Conservation (phyloP, 306 rosid genomes). For the Ormosia semicastrata region DNA sequence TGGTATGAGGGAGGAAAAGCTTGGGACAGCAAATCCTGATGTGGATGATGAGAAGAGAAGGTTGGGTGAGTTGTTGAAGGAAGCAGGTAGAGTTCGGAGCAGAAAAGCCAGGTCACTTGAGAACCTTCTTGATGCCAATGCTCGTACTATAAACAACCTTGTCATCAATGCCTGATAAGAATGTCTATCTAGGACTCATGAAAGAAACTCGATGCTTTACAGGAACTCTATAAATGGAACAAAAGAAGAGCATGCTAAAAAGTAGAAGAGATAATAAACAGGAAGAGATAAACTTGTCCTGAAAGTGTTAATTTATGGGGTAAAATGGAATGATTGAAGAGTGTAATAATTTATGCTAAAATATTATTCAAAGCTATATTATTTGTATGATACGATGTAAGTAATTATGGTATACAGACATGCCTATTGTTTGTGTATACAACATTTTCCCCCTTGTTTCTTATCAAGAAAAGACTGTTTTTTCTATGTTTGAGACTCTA, state of each 20-base stretch:
- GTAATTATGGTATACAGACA: constrained; percentile 24
- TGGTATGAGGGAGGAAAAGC: constrained; percentile 85
- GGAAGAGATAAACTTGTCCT: background rate
- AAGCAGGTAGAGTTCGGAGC: constrained; percentile 81
- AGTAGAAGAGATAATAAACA: background rate
- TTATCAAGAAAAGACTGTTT: background rate
- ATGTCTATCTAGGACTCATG: constrained; percentile 5
- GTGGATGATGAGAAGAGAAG: constrained; percentile 91
- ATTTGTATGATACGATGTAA: constrained; percentile 39
- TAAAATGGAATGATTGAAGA: constrained; percentile 18
- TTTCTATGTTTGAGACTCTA: background rate
- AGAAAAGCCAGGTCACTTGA: constrained; percentile 76
- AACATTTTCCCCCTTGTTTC: background rate
- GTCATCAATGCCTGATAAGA: constrained; percentile 37
- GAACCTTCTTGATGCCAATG: constrained; percentile 72
- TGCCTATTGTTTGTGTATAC: constrained; percentile 28
- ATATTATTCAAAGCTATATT: constrained; percentile 23
- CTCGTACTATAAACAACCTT: constrained; percentile 40
- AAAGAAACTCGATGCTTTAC: constrained; percentile 4
- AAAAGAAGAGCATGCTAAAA: background rate
- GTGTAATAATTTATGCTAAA: constrained; percentile 27
- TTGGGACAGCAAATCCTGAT: constrained; percentile 97
- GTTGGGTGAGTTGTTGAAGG: constrained; percentile 81
- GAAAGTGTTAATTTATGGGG: constrained; percentile 27
- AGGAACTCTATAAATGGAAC: constrained; percentile 22